Base-by-base conservation (phyloP, 352 stramenopile genomes). In the Phytopythium ostracodes region DNA sequence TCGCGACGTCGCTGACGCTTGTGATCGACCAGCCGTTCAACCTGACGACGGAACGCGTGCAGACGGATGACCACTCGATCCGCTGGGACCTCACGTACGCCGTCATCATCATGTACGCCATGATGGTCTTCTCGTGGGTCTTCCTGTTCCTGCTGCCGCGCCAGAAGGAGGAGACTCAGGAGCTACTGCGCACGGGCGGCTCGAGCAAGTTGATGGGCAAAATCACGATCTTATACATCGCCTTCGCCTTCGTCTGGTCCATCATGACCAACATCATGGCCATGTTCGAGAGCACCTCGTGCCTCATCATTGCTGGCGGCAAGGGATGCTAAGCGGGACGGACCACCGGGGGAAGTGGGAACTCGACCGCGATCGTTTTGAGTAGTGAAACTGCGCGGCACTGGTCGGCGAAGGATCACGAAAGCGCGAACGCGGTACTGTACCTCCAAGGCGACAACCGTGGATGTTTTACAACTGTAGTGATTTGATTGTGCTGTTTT, bases 51-150 rank as follows among this genome's bases (percentile, higher is more conserved):
- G 54, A 71, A 17, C 62, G 71, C 18, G 68, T 81, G 27, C 63
- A 71, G 50, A 43, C 55, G 0, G 75, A 83, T 51, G 64, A 70
- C 40, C 46, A 65, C 40, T 56, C 49, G 0, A 71, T 78, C 44
- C 72, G 77, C 14, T 53, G 50, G 31, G 69, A 88, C 9, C 58
- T 84, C 20, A 63, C 79, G 18, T 78, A 80, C 29, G 27, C 61
- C 4, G 53, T 79, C 54, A 56, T 81, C 42, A 66, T 83, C 35
- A 60, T 67, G 17, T 81, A 79, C 53, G 51, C 29, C 17, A 71
- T 83, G 11, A 57, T 84, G 20, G 76, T 78, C 0, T 51, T 76
- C 17, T 73, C 11, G 46, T n/a, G n/a, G n/a, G n/a, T n/a, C n/a
- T n/a, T n/a, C n/a, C n/a, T n/a, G n/a, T n/a, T n/a, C n/a, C n/a